phyloP scores from a whole-genome alignment of 2,329 filamentous ascomycete genomes.

The Didymosphaeria variabile region DNA sequence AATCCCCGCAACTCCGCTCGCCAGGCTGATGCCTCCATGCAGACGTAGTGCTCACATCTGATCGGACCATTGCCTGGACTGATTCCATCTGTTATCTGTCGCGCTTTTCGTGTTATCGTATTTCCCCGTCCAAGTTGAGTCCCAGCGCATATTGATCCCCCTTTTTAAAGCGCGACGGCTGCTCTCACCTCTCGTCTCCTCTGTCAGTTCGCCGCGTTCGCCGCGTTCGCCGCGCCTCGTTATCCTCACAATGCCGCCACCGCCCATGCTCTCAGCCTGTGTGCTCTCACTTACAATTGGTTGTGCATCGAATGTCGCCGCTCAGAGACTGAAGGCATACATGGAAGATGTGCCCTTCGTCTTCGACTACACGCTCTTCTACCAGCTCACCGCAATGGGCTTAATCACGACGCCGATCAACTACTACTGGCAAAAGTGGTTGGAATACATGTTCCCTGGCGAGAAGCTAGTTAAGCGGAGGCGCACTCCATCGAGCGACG shows the following conservation, averaged over 20 bases:
- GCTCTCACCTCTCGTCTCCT: neutral
- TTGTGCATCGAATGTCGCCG: slow-evolving; percentile 49
- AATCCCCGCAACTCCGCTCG: slow-evolving; percentile 4
- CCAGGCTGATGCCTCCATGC: neutral
- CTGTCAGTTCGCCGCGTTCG: neutral
- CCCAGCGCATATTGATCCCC: neutral
- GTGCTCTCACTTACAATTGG: slow-evolving; percentile 47
- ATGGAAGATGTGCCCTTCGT: slow-evolving; percentile 45
- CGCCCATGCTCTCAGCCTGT: slow-evolving; percentile 45
- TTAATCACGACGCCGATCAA: slow-evolving; percentile 80
- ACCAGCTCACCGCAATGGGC: slow-evolving; percentile 65
- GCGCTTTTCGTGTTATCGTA: neutral
- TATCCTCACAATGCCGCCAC: slow-evolving; percentile 35
- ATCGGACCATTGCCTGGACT: neutral
- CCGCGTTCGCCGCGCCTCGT: neutral
- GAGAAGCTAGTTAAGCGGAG: slow-evolving; percentile 40
- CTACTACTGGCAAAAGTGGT: slow-evolving; percentile 82
- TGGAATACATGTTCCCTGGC: slow-evolving; percentile 79
- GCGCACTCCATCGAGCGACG: slow-evolving; percentile 25
- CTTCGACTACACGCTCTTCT: slow-evolving; percentile 49
- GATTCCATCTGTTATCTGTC: neutral
- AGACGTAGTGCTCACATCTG: neutral
- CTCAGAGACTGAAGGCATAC: slow-evolving; percentile 49
- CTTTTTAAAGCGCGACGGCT: neutral
- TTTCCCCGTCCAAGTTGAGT: neutral